phyloP scores from a whole-genome alignment of 2,329 filamentous ascomycete genomes.

The Ascochyta clinopodiicola region DNA sequence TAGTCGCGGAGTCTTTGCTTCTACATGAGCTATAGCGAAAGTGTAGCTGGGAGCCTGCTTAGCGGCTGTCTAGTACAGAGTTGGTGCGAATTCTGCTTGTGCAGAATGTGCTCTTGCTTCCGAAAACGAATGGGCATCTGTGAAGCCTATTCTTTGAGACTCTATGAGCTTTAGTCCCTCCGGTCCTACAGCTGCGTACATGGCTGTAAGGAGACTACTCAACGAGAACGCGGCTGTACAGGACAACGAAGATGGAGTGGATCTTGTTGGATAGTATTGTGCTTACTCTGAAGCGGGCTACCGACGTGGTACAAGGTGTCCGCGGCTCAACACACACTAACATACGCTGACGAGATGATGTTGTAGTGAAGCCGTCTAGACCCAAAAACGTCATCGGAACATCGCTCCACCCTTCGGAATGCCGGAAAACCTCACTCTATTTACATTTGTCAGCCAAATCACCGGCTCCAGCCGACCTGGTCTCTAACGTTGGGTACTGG shows the following conservation, averaged over 20 bases:
- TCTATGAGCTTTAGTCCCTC: background rate
- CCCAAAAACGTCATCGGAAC: slow-evolving; percentile 5
- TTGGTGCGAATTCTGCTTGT: too few species aligned
- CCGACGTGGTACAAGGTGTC: background rate
- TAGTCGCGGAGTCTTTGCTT: too few species aligned
- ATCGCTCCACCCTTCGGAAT: slow-evolving; percentile 7
- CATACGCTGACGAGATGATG: background rate
- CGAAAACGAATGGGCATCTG: background rate
- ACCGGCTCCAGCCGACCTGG: slow-evolving; percentile 6
- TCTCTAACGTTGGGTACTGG: slow-evolving; percentile 8
- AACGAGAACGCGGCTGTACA: background rate
- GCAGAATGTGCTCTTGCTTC: too few species aligned
- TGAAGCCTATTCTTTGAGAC: background rate
- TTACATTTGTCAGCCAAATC: slow-evolving; percentile 16
- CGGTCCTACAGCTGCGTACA: background rate
- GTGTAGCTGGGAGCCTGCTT: too few species aligned
- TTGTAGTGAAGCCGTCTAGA: slow-evolving; percentile 4
- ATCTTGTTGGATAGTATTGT: background rate
- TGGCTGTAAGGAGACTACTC: background rate
- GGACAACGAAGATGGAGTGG: background rate
- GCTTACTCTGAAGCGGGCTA: background rate
- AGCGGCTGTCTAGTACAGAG: too few species aligned
- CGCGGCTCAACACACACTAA: background rate
- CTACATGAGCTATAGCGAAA: too few species aligned
- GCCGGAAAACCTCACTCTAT: slow-evolving; percentile 4